Conservation (phyloP, 305 asterid genomes). For the Stenogyne calaminthoides region DNA sequence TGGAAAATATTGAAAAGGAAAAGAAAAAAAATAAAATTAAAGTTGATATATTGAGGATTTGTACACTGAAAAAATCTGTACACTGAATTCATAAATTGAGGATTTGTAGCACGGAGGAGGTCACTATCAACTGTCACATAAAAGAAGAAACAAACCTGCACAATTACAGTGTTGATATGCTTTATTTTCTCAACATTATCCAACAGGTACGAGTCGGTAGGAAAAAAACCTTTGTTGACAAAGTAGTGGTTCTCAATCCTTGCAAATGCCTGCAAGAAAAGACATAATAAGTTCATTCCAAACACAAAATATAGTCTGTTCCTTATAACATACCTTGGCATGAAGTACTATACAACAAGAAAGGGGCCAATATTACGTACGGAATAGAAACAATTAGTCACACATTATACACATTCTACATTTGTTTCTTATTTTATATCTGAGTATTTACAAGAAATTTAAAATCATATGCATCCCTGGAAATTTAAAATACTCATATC, state of each 20-base stretch:
- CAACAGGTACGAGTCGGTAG: conserved; percentile 75
- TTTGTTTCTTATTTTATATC: not conserved
- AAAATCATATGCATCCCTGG: not conserved
- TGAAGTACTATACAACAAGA: conserved; percentile 4
- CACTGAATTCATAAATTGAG: not conserved
- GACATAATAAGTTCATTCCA: conserved; percentile 20
- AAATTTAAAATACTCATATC: not conserved
- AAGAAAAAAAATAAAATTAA: not conserved
- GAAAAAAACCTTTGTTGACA: conserved; percentile 80
- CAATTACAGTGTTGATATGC: conserved; percentile 78
- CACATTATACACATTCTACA: not conserved
- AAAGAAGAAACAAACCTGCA: conserved; percentile 65
- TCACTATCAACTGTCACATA: not conserved
- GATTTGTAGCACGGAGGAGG: not conserved
- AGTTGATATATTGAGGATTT: not conserved
- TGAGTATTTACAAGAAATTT: not conserved
- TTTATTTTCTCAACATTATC: conserved; percentile 84
- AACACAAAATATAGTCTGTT: not conserved
- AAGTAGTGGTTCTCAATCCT: conserved; percentile 99
- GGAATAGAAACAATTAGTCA: not conserved
- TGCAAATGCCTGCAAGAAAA: conserved; percentile 77
- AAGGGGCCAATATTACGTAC: not conserved
- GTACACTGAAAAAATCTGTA: not conserved
- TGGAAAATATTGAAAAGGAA: not conserved
- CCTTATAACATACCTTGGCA: conserved; percentile 3